Base-by-base conservation (phyloP, 2,329 filamentous ascomycete genomes). In the Amauroascus verrucosus region DNA sequence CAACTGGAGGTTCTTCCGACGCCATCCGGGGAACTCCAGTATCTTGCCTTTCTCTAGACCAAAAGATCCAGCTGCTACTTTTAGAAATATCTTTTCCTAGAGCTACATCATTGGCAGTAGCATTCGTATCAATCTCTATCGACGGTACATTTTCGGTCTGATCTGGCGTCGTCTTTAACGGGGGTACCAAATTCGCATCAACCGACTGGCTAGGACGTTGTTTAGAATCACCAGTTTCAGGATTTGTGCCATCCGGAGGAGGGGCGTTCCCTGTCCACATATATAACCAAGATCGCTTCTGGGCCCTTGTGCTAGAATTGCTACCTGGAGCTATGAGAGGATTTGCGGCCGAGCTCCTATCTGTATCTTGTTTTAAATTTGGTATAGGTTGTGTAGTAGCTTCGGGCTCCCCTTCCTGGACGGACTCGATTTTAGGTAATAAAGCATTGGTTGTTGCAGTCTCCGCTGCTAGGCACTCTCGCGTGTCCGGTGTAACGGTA, bases 231-330 rank as follows among this genome's bases (percentile, higher is more conserved):
- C 33, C 35, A 18, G n/a, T 52, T 53, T 20, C 33, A 38, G 18
- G 3, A 14, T 64, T 48, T 51, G 55, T 53, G 20, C 16, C 14
- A 16, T 40, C n/a, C 1, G 33, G 45, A 60, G 38, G 51, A 54
- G 51, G 55, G 56, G 33, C 57, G 54, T 14, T 61, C 58, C 67
- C 66, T 54, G 66, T 66, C 71, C 67, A 73, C 65, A 74, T 70
- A 54, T 72, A 70, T 54, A 73, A 63, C 72, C 70, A 74, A 41
- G 70, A 71, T 49, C 69, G 65, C 54, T 69, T 73, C 37, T 66
- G 65, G 26, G 66, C 53, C 11, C 50, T 57, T 2, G 62, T 54
- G 6, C 13, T 26, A 4, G 37, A 35, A 18, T 9, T 33, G 13
- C 9, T 9, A 2, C 35, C 16, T 6, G 37, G 5, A 16, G 24